These are phyloP conservation scores for Helicostylum pulchrum DNA, from an alignment of 192 early-diverging fungal genomes.

Conservation along the genomic window DNA sequence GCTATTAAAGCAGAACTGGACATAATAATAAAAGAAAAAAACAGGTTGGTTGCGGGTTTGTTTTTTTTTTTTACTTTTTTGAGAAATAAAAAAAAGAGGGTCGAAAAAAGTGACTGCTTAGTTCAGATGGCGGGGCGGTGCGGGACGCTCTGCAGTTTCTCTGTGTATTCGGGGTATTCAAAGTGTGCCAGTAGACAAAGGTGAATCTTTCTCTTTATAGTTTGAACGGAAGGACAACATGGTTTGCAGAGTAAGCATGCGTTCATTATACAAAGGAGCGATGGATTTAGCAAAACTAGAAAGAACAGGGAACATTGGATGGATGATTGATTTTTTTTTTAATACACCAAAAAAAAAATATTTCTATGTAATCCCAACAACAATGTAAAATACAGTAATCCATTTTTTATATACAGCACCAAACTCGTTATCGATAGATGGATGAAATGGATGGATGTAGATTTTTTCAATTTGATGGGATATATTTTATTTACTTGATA, in stretches of 20 bases:
- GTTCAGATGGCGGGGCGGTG: not conserved
- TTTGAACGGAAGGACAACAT: constrained; percentile 6
- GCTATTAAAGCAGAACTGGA: constrained; percentile 24
- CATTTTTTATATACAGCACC: too few relatives aligned
- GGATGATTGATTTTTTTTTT: constrained; percentile 8
- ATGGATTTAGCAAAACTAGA: not conserved
- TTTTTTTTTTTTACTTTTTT: too few relatives aligned
- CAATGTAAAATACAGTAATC: not conserved
- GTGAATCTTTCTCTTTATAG: constrained; percentile 3
- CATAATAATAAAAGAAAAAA: constrained; percentile 13
- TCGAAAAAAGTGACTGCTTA: not conserved
- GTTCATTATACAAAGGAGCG: not conserved
- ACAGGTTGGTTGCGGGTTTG: too few relatives aligned
- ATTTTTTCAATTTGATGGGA: too few relatives aligned
- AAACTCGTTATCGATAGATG: too few relatives aligned
- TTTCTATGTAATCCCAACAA: too few relatives aligned
- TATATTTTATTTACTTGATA: too few relatives aligned
- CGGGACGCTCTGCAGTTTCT: too few relatives aligned
- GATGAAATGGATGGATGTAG: too few relatives aligned
- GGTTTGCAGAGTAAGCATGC: constrained; percentile 13
- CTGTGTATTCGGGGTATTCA: not conserved
- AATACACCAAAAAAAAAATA: too few relatives aligned
- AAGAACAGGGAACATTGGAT: constrained; percentile 6
- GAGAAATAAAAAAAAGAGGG: not conserved
- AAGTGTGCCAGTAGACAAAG: not conserved